Evolutionary conservation across 2,329 filamentous ascomycete species (phyloP), one percentile per base, ranked within the genome.

Genomic region (Fusarium drepaniforme): DNA sequence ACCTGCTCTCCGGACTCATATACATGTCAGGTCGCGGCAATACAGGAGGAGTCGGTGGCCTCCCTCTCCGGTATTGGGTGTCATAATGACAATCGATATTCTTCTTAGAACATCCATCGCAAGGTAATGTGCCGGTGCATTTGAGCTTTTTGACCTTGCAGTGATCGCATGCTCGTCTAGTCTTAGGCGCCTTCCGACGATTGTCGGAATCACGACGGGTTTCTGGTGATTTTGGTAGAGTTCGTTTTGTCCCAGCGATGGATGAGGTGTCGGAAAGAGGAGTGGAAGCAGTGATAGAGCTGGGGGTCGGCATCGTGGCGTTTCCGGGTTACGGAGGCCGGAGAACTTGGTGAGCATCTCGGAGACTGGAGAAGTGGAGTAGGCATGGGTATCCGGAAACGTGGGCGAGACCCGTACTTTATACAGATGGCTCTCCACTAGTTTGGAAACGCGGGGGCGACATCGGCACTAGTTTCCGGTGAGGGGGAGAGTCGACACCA

Each of bases 71-170:
- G 56, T 85, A 85, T 21, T 76, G 76, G 1, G 83, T 76, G 66
- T 83, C 78, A 60, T 84, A 85, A n/a, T 79, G 77, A 44, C 83
- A 85, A 2, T 74, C 60, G 8, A 82, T 64, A 1, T 67, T 64
- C 42, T 78, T 81, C 53, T 76, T 78, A 1, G 74, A 74, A 51
- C 83, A 85, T 1, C 76, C 74, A 1, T 78, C 68, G 66, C 83
- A 85, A 2, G 83, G 83, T 23, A 82, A 65, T 1, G 81, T 84
- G 0, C 83, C 83, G 11, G 78, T 83, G 70, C 83, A 85, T 75
- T 80, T 82, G 11, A 81, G 74, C 66, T 85, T 85, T 49, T 81
- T 80, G n/a, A 75, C 56, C 73, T 85, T 84, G 78, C 83, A 85
- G 35, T 78, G 76, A 67, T 85, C 83, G 65, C 83, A 85, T 8